phyloP scores from a whole-genome alignment of 148 eudicot genomes.

The Vaccinium vitisidaea region DNA sequence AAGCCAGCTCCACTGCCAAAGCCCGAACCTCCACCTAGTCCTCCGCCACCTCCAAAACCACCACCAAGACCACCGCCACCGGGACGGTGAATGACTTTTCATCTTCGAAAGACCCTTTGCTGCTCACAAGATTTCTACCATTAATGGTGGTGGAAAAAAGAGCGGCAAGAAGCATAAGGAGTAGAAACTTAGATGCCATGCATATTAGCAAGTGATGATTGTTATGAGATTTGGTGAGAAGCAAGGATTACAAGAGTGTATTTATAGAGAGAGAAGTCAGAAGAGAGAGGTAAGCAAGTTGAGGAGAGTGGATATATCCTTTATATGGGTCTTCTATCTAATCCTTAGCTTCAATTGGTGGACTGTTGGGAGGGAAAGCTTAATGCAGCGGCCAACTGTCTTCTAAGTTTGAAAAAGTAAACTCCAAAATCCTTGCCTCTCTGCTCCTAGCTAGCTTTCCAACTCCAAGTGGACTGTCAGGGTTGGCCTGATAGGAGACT shows the following conservation, averaged over 20 bases:
- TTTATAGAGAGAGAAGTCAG: background rate
- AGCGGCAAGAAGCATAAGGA: constrained; percentile 21
- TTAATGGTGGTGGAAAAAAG: constrained; percentile 17
- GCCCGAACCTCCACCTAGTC: constrained; percentile 4
- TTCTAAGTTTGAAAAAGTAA: background rate
- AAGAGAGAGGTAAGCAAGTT: background rate
- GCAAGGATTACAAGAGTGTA: background rate
- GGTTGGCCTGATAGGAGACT: too few relatives aligned
- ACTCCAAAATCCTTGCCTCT: background rate
- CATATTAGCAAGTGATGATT: background rate
- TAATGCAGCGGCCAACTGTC: background rate
- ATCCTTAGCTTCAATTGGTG: background rate
- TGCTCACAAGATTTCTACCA: constrained; percentile 21
- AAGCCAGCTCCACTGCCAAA: constrained; percentile 2
- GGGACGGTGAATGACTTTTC: constrained; percentile 7
- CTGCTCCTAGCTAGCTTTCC: background rate
- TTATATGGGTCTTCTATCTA: background rate
- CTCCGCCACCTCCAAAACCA: background rate
- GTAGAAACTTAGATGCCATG: constrained; percentile 19
- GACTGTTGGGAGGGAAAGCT: background rate
- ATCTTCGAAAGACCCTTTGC: constrained; percentile 11
- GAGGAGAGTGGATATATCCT: background rate
- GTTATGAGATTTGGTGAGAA: background rate
- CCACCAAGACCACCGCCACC: background rate
- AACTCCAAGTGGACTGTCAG: background rate